Conservation (phyloP, 768 basidiomycete species). For the Mycena capillaripes region DNA sequence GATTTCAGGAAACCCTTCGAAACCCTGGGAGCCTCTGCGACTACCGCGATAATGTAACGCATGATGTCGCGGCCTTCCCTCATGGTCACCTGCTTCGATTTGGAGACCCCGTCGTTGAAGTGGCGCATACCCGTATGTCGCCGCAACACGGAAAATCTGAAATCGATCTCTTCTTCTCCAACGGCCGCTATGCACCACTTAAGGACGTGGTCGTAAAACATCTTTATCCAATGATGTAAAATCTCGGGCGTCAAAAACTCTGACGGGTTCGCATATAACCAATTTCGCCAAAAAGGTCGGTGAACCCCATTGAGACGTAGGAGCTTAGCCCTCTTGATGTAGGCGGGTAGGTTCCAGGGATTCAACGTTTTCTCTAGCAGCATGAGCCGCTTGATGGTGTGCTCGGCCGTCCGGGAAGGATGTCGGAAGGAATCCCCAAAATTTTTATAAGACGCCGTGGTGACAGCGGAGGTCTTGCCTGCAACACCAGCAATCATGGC, state of each 20-base stretch:
- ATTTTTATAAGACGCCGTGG: slow-evolving; percentile 33
- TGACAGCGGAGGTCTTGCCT: slow-evolving; percentile 37
- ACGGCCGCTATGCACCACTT: not conserved
- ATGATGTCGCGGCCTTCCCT: not conserved
- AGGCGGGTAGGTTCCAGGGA: slow-evolving; percentile 5
- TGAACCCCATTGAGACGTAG: not conserved
- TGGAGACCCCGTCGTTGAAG: not conserved
- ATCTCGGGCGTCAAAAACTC: not conserved
- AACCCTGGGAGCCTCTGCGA: not conserved
- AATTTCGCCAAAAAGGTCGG: not conserved
- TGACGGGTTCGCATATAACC: not conserved
- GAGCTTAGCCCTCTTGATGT: not conserved
- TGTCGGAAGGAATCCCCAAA: slow-evolving; percentile 39
- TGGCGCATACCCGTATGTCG: not conserved
- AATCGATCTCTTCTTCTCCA: not conserved
- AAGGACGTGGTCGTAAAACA: not conserved
- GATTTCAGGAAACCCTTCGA: not conserved
- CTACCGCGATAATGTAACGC: not conserved
- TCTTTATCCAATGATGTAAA: not conserved
- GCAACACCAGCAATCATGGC: slow-evolving; percentile 28
- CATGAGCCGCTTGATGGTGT: slow-evolving; percentile 23
- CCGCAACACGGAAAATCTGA: not conserved
- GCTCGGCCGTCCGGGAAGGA: slow-evolving; percentile 18
- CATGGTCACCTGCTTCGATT: not conserved
- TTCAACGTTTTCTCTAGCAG: not conserved